These are phyloP conservation scores for Fusarium abutilonis DNA, from an alignment of 2,329 filamentous ascomycete genomes.

Conservation along the genomic window DNA sequence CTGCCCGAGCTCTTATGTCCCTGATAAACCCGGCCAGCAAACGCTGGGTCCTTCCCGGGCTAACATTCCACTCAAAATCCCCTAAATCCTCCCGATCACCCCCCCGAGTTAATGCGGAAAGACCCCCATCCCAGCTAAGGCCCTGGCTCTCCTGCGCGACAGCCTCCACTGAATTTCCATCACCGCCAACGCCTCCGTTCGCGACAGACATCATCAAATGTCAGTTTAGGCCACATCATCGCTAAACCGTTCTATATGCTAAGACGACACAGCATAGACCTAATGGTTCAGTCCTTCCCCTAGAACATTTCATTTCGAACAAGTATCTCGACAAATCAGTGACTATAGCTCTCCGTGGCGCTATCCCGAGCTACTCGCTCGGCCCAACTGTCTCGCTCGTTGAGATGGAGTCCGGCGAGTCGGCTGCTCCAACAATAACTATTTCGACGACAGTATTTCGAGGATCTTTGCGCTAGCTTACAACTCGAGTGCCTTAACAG, in stretches of 20 bases:
- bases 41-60: background rate
- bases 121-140: conserved; percentile 36
- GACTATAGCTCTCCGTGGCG: conserved; percentile 34
- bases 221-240: conserved; percentile 20
- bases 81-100: conserved; percentile 18
- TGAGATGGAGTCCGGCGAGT: conserved; percentile 55
- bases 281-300: conserved; percentile 26
- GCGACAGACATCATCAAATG: conserved; percentile 41
- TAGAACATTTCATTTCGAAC: background rate
- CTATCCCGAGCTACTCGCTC: conserved; percentile 38
- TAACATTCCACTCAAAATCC: conserved; percentile 18
- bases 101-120: conserved; percentile 8
- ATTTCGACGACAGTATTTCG: conserved; percentile 32
- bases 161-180: conserved; percentile 44
- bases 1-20: background rate
- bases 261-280: conserved; percentile 6
- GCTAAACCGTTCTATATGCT: conserved; percentile 15
- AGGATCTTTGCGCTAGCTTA: conserved; percentile 26
- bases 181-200: conserved; percentile 34
- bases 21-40: conserved; percentile 1
- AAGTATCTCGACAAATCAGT: conserved; percentile 10
- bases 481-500: conserved; percentile 7
- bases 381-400: conserved; percentile 43
- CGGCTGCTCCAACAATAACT: conserved; percentile 36
- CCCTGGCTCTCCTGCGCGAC: conserved; percentile 40